phyloP scores from a whole-genome alignment of 148 eudicot species.

The Rhododendron ferrugineum region DNA sequence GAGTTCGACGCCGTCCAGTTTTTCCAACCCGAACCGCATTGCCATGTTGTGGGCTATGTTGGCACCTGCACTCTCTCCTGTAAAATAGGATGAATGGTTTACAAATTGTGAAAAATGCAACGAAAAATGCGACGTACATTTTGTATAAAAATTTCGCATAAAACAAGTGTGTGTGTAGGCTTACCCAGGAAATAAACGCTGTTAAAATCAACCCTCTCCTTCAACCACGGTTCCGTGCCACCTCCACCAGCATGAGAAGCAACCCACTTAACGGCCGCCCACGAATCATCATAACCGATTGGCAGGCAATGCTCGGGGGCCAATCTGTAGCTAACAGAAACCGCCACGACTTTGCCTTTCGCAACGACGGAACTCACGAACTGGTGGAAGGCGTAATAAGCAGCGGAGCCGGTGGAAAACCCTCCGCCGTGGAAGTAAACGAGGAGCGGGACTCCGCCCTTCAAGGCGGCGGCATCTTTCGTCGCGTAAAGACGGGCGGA shows the following conservation, averaged over 20 bases:
- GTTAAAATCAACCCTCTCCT: constrained; percentile 25
- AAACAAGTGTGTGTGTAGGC: no score
- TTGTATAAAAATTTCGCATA: no score
- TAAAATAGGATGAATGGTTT: background rate
- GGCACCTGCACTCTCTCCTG: constrained; percentile 57
- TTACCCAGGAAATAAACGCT: constrained; percentile 18
- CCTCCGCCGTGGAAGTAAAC: constrained; percentile 59
- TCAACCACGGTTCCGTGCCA: constrained; percentile 40
- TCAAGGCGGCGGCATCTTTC: background rate
- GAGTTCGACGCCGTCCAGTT: background rate
- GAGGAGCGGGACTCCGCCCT: constrained; percentile 34
- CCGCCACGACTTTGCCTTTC: constrained; percentile 20
- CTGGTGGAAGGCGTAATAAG: constrained; percentile 3
- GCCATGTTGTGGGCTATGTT: constrained; percentile 44
- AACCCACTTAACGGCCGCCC: constrained; percentile 42
- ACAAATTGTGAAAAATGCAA: background rate
- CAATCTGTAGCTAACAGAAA: constrained; percentile 42
- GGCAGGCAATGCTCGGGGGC: constrained; percentile 59
- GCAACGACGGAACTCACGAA: constrained; percentile 18
- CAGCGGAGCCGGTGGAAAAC: constrained; percentile 31
- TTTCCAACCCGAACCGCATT: constrained; percentile 14
- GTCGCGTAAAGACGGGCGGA: constrained; percentile 43
- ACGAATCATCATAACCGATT: constrained; percentile 36
- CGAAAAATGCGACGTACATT: no score
- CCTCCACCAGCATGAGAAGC: constrained; percentile 25